Evolutionary conservation across 257 asterid genomes (phyloP).

Genomic region (Scutellaria baicalensis): DNA sequence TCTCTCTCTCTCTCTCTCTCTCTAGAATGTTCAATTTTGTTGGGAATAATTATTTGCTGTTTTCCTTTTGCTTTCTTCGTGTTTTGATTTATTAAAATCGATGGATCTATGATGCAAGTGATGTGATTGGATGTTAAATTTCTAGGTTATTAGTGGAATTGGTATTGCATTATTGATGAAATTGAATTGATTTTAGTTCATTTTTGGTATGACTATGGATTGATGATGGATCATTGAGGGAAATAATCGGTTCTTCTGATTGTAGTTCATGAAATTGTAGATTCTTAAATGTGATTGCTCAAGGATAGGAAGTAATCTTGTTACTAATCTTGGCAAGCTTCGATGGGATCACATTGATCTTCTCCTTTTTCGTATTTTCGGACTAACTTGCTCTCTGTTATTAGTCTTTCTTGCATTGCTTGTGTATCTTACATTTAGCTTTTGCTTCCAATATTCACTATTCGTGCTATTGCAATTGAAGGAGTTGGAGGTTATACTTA

Average conservation of each 20-base stretch:
- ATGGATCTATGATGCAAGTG: slow-evolving; percentile 3
- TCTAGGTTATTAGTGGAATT: neutral
- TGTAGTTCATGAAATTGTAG: neutral
- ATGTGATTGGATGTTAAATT: neutral
- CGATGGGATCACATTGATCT: no score
- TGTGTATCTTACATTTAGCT: neutral
- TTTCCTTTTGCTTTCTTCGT: neutral
- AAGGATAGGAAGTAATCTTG: neutral
- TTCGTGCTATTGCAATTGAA: slow-evolving; percentile 23
- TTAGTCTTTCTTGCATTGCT: no score
- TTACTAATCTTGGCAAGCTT: no score
- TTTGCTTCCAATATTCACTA: neutral
- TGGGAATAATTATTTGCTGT: neutral
- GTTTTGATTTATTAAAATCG: neutral
- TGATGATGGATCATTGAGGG: neutral
- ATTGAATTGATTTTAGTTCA: neutral
- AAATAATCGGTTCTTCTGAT: neutral
- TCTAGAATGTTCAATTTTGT: neutral
- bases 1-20: no score
- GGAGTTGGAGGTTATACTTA: slow-evolving; percentile 87
- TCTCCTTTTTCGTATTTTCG: no score
- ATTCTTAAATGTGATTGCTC: neutral
- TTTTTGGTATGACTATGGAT: neutral
- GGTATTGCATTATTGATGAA: neutral
- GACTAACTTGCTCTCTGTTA: no score